A percentile compares a stretch with the other conserved stretches of the same genome.
Conservation (phyloP, 116 monocot genomes). For the Phalaenopsis hybrid region DNA sequence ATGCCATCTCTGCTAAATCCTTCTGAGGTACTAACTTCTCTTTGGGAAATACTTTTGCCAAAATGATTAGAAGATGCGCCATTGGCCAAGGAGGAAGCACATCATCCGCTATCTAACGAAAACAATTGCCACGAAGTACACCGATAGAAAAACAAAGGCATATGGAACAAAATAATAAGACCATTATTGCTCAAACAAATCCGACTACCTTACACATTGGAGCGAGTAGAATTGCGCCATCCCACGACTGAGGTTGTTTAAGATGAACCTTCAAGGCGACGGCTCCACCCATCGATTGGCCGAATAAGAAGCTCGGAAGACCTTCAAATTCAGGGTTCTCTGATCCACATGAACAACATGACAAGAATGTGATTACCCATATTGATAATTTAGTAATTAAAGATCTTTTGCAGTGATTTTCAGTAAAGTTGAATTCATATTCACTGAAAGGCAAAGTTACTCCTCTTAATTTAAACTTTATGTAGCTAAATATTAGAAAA, state of each 20-base stretch:
- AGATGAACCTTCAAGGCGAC: slow-evolving; percentile 86
- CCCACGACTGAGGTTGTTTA: slow-evolving; percentile 56
- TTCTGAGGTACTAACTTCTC: slow-evolving; percentile 73
- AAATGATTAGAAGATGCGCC: slow-evolving; percentile 45
- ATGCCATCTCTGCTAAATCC: slow-evolving; percentile 82
- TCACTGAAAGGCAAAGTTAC: no score
- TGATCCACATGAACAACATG: slow-evolving; percentile 12
- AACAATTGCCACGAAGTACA: background rate
- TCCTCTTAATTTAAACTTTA: background rate
- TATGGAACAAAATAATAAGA: background rate
- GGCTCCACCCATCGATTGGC: slow-evolving; percentile 97
- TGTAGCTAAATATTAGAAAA: background rate
- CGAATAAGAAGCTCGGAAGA: slow-evolving; percentile 72
- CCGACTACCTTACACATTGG: slow-evolving; percentile 89
- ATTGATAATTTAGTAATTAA: no score
- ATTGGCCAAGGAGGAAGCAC: slow-evolving; percentile 76
- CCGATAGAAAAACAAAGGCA: background rate
- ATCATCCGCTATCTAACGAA: slow-evolving; percentile 72
- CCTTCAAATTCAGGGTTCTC: slow-evolving; percentile 51
- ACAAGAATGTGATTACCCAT: background rate
- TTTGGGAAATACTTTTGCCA: slow-evolving; percentile 68
- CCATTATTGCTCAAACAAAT: background rate
- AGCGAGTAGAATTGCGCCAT: slow-evolving; percentile 81
- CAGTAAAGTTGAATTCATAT: no score
- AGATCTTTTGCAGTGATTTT: no score